Percentiles rank a stretch among this genome's conserved stretches.
Conservation (phyloP, 768 basidiomycete species). For the Mycena leptocephala region DNA sequence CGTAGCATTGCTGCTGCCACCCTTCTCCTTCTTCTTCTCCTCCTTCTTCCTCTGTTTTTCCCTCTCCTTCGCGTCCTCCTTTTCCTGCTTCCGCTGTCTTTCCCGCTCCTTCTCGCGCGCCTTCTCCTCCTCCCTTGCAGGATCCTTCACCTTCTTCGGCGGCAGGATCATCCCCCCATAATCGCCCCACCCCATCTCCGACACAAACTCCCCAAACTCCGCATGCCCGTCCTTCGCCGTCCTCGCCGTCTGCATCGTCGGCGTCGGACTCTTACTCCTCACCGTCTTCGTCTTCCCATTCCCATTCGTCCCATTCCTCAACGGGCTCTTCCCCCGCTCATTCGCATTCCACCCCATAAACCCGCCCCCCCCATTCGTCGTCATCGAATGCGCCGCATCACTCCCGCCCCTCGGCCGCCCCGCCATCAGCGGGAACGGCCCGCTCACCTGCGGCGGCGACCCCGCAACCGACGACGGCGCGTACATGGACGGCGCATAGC, state of each 20-base stretch:
- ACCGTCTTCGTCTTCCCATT: conserved; percentile 9
- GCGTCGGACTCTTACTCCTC: conserved; percentile 26
- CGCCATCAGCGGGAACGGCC: conserved; percentile 47
- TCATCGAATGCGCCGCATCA: conserved; percentile 37
- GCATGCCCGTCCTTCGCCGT: conserved; percentile 14
- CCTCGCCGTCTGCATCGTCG: conserved; percentile 16
- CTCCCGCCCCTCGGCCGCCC: conserved; percentile 47
- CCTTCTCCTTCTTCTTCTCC: conserved; percentile 31
- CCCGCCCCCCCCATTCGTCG: conserved; percentile 22
- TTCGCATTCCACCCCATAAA: conserved; percentile 41
- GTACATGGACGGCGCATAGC: not conserved
- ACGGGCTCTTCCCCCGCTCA: conserved; percentile 37
- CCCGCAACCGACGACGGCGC: not conserved
- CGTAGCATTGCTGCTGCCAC: conserved; percentile 2
- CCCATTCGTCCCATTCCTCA: not conserved
- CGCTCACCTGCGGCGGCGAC: conserved; percentile 30
- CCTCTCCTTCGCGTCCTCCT: conserved; percentile 31
- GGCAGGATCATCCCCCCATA: conserved; percentile 30
- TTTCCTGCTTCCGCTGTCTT: conserved; percentile 20
- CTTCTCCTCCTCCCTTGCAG: conserved; percentile 33
- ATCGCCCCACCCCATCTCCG: conserved; percentile 34
- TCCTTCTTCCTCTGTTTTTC: conserved; percentile 27
- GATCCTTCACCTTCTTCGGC: conserved; percentile 30
- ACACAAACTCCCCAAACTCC: conserved; percentile 31
- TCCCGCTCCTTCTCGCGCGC: conserved; percentile 40